Conservation (phyloP, 768 basidiomycete species). For the Hypholoma sublateritium region DNA sequence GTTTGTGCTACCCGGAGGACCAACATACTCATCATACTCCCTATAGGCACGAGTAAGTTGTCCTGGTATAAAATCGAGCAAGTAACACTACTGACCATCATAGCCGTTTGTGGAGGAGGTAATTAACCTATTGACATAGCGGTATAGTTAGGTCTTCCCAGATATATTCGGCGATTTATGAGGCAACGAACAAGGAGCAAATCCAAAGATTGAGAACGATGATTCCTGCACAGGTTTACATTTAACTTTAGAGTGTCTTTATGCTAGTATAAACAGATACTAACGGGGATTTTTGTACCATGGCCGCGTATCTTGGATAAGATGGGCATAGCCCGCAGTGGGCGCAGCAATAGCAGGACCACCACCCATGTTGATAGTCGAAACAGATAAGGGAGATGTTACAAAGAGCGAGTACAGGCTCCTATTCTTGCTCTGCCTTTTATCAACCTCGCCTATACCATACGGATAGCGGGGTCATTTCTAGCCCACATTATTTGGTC, state of each 20-base stretch:
- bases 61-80: neutral
- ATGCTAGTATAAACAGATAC: conserved; percentile 4
- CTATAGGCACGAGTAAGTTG: conserved; percentile 18
- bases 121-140: conserved; percentile 39
- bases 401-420: neutral
- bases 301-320: conserved; percentile 47
- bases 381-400: neutral
- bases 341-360: conserved; percentile 36
- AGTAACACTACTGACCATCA: conserved; percentile 41
- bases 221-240: conserved; percentile 31
- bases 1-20: neutral
- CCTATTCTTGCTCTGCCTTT: conserved; percentile 5
- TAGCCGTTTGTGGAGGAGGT: conserved; percentile 65
- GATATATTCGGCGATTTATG: too few relatives aligned
- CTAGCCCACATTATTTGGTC: conserved; percentile 5
- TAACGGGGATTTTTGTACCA: conserved; percentile 63
- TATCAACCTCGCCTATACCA: neutral
- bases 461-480: neutral
- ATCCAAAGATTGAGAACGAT: conserved; percentile 58
- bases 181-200: conserved; percentile 43
- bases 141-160: conserved; percentile 13
- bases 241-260: neutral
- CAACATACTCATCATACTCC: conserved; percentile 56
- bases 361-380: conserved; percentile 38
- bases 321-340: conserved; percentile 38